Conservation (phyloP, 331 rosid species). For the Acacia pycnantha region DNA sequence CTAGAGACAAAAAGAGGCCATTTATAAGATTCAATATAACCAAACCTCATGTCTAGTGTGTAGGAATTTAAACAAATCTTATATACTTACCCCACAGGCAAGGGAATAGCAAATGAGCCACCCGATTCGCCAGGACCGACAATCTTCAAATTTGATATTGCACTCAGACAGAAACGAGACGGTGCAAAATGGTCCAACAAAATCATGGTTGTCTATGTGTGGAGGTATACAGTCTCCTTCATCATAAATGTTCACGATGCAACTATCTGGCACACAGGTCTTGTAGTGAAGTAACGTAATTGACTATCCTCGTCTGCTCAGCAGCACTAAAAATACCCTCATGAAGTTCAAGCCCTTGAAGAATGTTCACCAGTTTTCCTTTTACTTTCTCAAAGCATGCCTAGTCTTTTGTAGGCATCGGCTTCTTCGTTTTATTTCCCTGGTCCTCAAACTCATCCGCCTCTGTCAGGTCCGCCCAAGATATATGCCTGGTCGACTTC, state of each 20-base stretch:
- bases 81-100: conserved; percentile 79
- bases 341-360: conserved; percentile 91
- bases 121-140: conserved; percentile 69
- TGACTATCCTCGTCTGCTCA: conserved; percentile 79
- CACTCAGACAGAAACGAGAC: conserved; percentile 91
- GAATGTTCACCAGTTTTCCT: conserved; percentile 64
- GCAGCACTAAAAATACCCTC: conserved; percentile 73
- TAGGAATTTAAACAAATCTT: background rate
- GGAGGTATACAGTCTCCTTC: conserved; percentile 98
- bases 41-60: background rate
- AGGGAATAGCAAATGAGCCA: conserved; percentile 56
- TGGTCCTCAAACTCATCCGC: too few species aligned
- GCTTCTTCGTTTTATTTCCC: too few species aligned
- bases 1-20: conserved; percentile 42
- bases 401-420: conserved; percentile 44
- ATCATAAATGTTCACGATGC: conserved; percentile 89
- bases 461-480: too few species aligned
- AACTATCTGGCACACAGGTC: conserved; percentile 93
- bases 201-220: conserved; percentile 90
- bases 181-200: conserved; percentile 92
- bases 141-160: conserved; percentile 55
- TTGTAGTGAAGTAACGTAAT: conserved; percentile 49
- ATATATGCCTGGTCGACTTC: too few species aligned
- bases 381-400: conserved; percentile 64
- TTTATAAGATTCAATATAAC: conserved; percentile 14